Base-by-base conservation (phyloP, 345 rosid genomes). In the Syzygium aqueum region DNA sequence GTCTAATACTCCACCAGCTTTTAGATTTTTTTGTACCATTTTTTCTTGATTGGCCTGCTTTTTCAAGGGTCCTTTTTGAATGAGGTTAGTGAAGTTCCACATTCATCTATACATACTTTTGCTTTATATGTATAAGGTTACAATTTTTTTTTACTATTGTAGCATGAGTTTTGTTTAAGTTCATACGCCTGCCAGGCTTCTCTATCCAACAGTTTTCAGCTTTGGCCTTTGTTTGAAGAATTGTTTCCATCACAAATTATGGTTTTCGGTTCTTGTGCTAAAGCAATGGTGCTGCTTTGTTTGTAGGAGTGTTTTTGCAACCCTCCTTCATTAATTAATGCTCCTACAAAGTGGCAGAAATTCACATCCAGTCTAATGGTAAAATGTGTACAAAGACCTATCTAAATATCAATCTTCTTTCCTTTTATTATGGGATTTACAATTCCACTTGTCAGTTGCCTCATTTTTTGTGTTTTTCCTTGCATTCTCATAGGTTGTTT, bases 331-430 rank as follows among this genome's bases (percentile, higher is more conserved):
- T 93, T 95, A 86, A 88, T 94, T 65, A 88, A 90, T 84, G 91
- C 98, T 85, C 91, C 95, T 89, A 85, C 92, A 84, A 97, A 95
- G 93, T 97, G 99, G 99, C 99, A 96, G 94, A 97, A 94, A 86
- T 96, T 95, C 90, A 90, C 95, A 85, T 91, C 98, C 50, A 95
- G 92, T 92, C 93, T 97, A 92, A 92, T 85, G 98, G 99, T 97
- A 93, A 87, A 87, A 54, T 16, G 51, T 59, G 61, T 40, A n/a
- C 12, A 51, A 27, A 73, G 82, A 4, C 82, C 25, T 37, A 37
- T 37, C 27, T 37, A 73, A 33, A 73, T 19, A 73, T 85, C 78
- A 16, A n/a, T 30, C 43, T 85, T 52, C 77, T 27, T 23, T 54
- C 37, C 53, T n/a, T 63, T 46, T 85, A 50, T 46, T 33, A 50